phyloP scores from a whole-genome alignment of 108 stramenopile species.

The Heterococcus sp. region DNA sequence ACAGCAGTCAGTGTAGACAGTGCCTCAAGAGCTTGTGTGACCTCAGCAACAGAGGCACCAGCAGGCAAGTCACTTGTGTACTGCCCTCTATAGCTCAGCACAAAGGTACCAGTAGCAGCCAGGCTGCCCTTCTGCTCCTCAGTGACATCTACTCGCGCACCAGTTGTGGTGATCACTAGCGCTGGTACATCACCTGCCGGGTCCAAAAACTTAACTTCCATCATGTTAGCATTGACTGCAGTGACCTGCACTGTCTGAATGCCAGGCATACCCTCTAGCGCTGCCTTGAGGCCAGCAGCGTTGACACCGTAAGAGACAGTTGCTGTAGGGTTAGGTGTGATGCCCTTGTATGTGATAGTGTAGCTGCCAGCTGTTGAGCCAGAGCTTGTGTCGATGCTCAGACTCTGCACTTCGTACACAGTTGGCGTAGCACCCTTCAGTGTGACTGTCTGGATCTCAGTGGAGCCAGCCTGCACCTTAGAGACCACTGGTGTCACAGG shows the following conservation, averaged over 20 bases:
- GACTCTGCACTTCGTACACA: constrained; percentile 62
- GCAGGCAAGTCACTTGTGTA: constrained; percentile 63
- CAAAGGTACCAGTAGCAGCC: constrained; percentile 65
- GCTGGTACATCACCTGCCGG: constrained; percentile 66
- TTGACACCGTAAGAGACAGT: constrained; percentile 59
- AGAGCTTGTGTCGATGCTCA: no score
- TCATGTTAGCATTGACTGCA: constrained; percentile 14
- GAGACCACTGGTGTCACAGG: no score
- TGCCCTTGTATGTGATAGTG: constrained; percentile 69
- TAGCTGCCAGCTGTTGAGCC: neutral
- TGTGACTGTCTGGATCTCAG: constrained; percentile 74
- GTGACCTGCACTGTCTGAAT: constrained; percentile 63
- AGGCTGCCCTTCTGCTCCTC: constrained; percentile 60
- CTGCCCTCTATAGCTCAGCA: constrained; percentile 63
- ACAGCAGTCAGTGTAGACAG: constrained; percentile 58
- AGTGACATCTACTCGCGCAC: constrained; percentile 21
- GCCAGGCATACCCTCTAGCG: constrained; percentile 64
- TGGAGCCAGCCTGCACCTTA: constrained; percentile 49
- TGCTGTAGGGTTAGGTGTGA: no score
- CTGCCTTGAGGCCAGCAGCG: constrained; percentile 67
- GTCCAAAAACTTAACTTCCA: constrained; percentile 59
- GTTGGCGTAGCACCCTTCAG: constrained; percentile 62
- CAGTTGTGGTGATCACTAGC: constrained; percentile 32
- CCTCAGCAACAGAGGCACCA: constrained; percentile 62
- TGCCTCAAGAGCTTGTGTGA: constrained; percentile 62